Conservation (phyloP, 768 basidiomycete species). For the Phylloporus arenicola region DNA sequence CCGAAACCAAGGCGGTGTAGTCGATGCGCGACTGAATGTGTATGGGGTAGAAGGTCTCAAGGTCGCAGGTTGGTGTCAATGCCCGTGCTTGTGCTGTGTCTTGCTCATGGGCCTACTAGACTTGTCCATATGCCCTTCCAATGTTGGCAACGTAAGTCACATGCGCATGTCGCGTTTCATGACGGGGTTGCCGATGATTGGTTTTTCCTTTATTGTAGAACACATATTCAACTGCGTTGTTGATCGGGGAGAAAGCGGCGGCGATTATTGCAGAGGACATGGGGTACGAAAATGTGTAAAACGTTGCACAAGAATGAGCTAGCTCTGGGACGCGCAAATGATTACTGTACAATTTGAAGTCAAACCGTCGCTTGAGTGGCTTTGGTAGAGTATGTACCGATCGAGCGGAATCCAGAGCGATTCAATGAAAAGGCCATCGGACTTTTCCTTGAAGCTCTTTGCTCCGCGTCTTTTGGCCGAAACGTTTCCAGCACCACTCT, state of each 20-base stretch:
- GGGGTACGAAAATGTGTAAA: no score
- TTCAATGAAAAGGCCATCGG: no score
- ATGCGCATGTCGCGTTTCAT: not conserved
- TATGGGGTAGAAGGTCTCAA: constrained; percentile 58
- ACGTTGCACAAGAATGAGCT: no score
- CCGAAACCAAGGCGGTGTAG: constrained; percentile 53
- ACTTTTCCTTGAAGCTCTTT: no score
- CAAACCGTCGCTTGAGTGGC: no score
- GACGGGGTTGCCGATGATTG: not conserved
- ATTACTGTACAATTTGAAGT: no score
- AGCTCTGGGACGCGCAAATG: no score
- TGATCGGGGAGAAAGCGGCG: constrained; percentile 16
- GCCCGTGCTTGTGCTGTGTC: not conserved
- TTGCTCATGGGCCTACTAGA: constrained; percentile 17
- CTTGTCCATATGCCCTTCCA: constrained; percentile 32
- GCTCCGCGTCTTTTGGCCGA: no score
- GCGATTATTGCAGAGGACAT: not conserved
- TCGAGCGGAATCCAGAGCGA: no score
- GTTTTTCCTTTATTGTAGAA: not conserved
- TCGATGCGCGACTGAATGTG: constrained; percentile 56
- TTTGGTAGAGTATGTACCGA: no score
- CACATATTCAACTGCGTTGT: constrained; percentile 12
- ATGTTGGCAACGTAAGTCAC: constrained; percentile 20
- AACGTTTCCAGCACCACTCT: no score
- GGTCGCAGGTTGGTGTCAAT: constrained; percentile 43